These are phyloP conservation scores for Pleurotus salmoneostramineus DNA, from an alignment of 768 basidiomycete genomes.

Conservation along the genomic window DNA sequence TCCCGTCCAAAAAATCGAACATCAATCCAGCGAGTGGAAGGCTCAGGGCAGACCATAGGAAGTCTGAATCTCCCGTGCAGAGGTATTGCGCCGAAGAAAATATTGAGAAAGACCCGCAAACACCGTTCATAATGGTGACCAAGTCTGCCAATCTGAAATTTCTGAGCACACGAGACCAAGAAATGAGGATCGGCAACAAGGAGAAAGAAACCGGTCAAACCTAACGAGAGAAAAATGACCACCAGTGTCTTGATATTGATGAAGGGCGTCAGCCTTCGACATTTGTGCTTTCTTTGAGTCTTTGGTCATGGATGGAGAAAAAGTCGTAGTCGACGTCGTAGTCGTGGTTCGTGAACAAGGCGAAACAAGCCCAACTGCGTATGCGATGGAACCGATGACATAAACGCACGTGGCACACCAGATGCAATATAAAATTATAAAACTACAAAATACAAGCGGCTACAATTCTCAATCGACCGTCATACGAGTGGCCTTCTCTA, in stretches of 20 bases:
- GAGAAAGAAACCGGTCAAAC: constrained; percentile 35
- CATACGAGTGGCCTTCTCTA: constrained; percentile 38
- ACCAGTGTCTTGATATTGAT: constrained; percentile 83
- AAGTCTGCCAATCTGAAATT: constrained; percentile 98
- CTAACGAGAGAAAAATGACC: constrained; percentile 98
- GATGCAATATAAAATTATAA: not conserved
- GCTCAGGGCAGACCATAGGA: constrained; percentile 82
- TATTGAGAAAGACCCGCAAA: constrained; percentile 94
- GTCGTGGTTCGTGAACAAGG: constrained; percentile 4
- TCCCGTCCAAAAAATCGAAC: constrained; percentile 98
- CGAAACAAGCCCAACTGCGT: not conserved
- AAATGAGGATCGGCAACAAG: constrained; percentile 3
- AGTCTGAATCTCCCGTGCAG: constrained; percentile 68
- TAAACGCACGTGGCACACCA: not conserved
- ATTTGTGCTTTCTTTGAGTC: constrained; percentile 16
- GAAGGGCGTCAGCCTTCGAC: constrained; percentile 43
- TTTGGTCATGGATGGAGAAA: constrained; percentile 33
- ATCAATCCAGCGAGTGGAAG: constrained; percentile 92
- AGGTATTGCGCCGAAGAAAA: constrained; percentile 93
- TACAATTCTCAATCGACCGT: constrained; percentile 43
- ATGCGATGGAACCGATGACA: not conserved
- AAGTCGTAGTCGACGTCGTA: constrained; percentile 11
- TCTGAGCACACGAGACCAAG: constrained; percentile 36
- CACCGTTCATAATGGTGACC: constrained; percentile 98
- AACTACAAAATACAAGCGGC: constrained; percentile 21